These are phyloP conservation scores for Chlamydomonas asymmetrica DNA, from an alignment of 139 green algal species.

Conservation along the genomic window DNA sequence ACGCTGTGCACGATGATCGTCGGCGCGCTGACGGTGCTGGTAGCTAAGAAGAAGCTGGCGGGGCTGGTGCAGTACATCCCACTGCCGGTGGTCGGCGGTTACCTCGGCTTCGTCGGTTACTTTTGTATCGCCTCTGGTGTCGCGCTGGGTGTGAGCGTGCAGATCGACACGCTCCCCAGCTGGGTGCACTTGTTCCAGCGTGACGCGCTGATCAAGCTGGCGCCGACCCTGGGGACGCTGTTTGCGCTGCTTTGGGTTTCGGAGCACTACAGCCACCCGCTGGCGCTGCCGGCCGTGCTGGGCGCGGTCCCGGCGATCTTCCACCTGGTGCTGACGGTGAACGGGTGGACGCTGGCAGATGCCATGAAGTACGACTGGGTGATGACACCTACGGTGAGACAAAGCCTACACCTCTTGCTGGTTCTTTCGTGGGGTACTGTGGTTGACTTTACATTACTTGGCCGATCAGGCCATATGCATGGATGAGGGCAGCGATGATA, in stretches of 20 bases:
- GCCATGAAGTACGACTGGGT: constrained; percentile 68
- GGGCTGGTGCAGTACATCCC: constrained; percentile 80
- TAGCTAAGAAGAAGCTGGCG: constrained; percentile 63
- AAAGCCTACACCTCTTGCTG: background rate
- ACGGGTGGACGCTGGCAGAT: constrained; percentile 44
- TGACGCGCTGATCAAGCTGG: constrained; percentile 59
- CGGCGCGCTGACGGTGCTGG: constrained; percentile 63
- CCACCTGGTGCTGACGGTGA: constrained; percentile 39
- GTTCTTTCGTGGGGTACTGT: too few relatives aligned
- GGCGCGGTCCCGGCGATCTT: constrained; percentile 55
- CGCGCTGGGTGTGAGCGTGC: constrained; percentile 28
- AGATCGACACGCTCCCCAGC: constrained; percentile 39
- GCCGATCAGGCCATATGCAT: too few relatives aligned
- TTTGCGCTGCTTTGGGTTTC: constrained; percentile 54
- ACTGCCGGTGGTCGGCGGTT: constrained; percentile 74
- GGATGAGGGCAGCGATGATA: too few relatives aligned
- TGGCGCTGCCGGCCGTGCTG: constrained; percentile 66
- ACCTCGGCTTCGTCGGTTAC: constrained; percentile 68
- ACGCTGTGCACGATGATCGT: constrained; percentile 63
- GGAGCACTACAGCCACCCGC: constrained; percentile 46
- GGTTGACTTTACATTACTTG: too few relatives aligned
- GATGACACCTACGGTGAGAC: constrained; percentile 50
- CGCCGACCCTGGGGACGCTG: constrained; percentile 45
- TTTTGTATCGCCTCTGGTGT: constrained; percentile 69
- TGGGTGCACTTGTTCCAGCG: constrained; percentile 41